Percentiles rank a stretch among this genome's conserved stretches.
Conservation (phyloP, 2,329 filamentous ascomycete species). For the Coniochaeta pulveracea region DNA sequence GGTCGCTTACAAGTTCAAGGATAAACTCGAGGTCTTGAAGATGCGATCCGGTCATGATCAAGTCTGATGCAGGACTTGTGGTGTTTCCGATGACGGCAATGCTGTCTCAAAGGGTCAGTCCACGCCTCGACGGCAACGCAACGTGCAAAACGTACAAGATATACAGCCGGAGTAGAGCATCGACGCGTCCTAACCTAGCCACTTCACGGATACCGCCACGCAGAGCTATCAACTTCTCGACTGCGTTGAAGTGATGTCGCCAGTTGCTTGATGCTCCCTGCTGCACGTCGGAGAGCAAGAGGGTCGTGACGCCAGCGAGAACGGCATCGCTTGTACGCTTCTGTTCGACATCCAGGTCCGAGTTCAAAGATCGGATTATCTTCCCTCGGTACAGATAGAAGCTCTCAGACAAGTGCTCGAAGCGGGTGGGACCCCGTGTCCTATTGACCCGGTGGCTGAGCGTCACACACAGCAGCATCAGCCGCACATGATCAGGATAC, state of each 20-base stretch:
- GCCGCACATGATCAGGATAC: constrained; percentile 4
- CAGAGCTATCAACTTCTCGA: constrained; percentile 18
- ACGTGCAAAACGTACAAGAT: constrained; percentile 18
- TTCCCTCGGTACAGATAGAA: constrained; percentile 19
- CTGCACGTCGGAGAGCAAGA: constrained; percentile 21
- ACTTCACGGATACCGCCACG: constrained; percentile 19
- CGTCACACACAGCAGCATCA: constrained; percentile 2
- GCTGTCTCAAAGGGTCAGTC: not conserved
- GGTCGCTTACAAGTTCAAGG: constrained; percentile 10
- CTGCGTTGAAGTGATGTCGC: constrained; percentile 22
- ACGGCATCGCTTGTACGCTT: constrained; percentile 14
- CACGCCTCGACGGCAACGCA: no score
- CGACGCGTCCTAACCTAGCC: constrained; percentile 9
- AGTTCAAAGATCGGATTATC: constrained; percentile 18
- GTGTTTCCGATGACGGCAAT: constrained; percentile 21
- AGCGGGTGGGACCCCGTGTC: constrained; percentile 7
- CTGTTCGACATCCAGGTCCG: constrained; percentile 12
- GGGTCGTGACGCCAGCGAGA: constrained; percentile 19
- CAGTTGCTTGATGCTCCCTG: constrained; percentile 19
- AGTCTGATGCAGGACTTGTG: constrained; percentile 20
- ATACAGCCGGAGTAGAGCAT: constrained; percentile 12
- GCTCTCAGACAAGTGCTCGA: constrained; percentile 11
- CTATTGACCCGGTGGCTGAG: constrained; percentile 22
- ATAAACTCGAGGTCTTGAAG: constrained; percentile 16
- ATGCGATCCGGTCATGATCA: constrained; percentile 14